phyloP scores from a whole-genome alignment of 2,329 filamentous ascomycete genomes.

The Septoria linicola region DNA sequence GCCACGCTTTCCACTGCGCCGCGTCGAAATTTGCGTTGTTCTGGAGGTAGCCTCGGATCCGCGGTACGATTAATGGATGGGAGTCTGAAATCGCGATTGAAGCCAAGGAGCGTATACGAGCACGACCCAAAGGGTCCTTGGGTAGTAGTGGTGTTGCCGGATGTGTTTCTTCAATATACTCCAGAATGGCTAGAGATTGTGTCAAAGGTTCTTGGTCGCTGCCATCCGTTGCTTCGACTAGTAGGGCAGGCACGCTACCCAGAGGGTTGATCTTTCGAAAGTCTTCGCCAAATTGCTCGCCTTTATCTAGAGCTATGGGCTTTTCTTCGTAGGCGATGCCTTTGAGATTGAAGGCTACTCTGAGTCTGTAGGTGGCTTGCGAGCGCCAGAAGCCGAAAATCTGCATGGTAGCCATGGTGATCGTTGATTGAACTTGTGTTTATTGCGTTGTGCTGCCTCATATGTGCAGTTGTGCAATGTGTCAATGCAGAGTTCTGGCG shows the following conservation, averaged over 20 bases:
- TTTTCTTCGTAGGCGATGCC: constrained; percentile 1
- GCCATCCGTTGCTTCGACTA: neutral
- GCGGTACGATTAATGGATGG: constrained; percentile 1
- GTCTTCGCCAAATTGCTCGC: neutral
- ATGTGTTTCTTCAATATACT: neutral
- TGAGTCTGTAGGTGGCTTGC: constrained; percentile 5
- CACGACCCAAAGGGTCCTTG: neutral
- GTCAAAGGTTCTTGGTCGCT: neutral
- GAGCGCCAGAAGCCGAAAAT: constrained; percentile 3
- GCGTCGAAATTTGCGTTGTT: neutral
- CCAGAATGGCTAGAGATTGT: neutral
- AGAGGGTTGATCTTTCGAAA: constrained; percentile 4
- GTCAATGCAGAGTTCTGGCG: neutral
- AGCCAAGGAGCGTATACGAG: neutral
- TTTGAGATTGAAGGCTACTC: constrained; percentile 8
- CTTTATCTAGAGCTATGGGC: constrained; percentile 1
- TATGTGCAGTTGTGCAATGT: neutral
- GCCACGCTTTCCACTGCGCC: constrained; percentile 3
- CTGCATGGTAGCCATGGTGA: neutral
- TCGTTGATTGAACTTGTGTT: too few relatives aligned
- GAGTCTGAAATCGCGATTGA: constrained; percentile 1
- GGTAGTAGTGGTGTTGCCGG: neutral
- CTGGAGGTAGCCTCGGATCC: neutral
- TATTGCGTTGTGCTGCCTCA: neutral
- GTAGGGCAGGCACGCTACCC: neutral